A percentile compares a stretch with the other conserved stretches of the same genome.
These are phyloP conservation scores for Sugiyamaella mastotermitis DNA, from an alignment of 805 yeast genomes.

Conservation along the genomic window DNA sequence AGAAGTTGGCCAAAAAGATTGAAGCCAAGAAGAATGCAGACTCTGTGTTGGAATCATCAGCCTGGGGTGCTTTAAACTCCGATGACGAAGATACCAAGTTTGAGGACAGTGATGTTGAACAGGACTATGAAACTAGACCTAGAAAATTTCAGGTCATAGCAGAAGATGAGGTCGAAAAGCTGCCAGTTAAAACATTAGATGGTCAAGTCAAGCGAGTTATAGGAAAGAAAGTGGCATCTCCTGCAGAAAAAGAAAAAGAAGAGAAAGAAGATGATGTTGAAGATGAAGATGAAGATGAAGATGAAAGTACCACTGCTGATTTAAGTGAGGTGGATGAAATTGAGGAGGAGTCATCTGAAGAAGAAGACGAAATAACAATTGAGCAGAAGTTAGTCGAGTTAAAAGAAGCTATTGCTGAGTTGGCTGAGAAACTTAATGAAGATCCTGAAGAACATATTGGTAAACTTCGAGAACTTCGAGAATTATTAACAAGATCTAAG, in stretches of 20 bases:
- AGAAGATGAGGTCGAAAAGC: slow-evolving; percentile 50
- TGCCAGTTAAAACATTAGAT: slow-evolving; percentile 71
- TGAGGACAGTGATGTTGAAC: slow-evolving; percentile 56
- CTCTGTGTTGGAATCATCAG: slow-evolving; percentile 9
- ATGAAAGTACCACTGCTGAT: slow-evolving; percentile 19
- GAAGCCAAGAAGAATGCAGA: slow-evolving; percentile 17
- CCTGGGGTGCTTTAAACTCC: slow-evolving; percentile 16
- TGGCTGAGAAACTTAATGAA: slow-evolving; percentile 72
- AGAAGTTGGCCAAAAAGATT: slow-evolving; percentile 19
- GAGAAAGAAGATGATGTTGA: slow-evolving; percentile 27
- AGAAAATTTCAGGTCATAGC: slow-evolving; percentile 39
- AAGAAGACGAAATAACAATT: slow-evolving; percentile 25
- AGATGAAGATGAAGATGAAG: slow-evolving; percentile 28
- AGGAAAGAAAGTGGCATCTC: slow-evolving; percentile 24
- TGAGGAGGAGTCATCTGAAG: slow-evolving; percentile 25
- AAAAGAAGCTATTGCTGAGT: slow-evolving; percentile 77
- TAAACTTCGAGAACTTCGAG: slow-evolving; percentile 48
- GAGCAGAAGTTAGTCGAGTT: slow-evolving; percentile 46
- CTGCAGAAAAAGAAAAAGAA: slow-evolving; percentile 24
- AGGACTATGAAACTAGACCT: slow-evolving; percentile 71
- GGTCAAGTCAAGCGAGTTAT: slow-evolving; percentile 70
- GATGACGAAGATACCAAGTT: slow-evolving; percentile 7
- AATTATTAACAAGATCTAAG: slow-evolving; percentile 37
- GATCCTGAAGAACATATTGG: slow-evolving; percentile 82
- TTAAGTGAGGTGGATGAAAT: slow-evolving; percentile 23